These are phyloP conservation scores for Macrophomina pseudophaseolina DNA, from an alignment of 2,329 filamentous ascomycete species.

Conservation along the genomic window DNA sequence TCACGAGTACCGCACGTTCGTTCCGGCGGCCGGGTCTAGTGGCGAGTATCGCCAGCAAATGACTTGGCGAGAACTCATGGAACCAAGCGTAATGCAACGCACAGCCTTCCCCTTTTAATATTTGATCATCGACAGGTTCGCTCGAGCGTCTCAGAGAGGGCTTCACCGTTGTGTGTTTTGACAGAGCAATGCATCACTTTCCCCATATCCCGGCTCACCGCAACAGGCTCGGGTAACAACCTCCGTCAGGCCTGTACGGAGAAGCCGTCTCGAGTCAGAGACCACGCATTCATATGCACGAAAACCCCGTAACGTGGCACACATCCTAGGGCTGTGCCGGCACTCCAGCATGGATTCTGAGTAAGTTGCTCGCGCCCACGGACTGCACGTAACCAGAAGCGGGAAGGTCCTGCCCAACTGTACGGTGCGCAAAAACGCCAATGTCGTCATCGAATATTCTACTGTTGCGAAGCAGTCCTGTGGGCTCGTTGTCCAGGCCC, in stretches of 20 bases:
- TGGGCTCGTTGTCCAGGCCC: neutral
- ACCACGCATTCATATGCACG: neutral
- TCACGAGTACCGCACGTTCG: constrained; percentile 3
- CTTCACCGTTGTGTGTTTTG: neutral
- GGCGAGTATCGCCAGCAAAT: constrained; percentile 8
- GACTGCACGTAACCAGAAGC: neutral
- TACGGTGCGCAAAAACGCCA: neutral
- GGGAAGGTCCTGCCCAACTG: neutral
- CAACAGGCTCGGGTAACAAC: neutral
- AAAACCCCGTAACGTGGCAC: neutral
- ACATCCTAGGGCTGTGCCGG: neutral
- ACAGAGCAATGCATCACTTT: neutral
- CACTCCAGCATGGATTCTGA: constrained; percentile 1
- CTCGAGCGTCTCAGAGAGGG: neutral
- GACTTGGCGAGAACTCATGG: neutral
- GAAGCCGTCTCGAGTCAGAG: constrained; percentile 7
- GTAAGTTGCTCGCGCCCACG: constrained; percentile 4
- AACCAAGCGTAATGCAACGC: neutral
- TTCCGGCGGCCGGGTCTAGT: neutral
- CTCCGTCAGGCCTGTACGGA: neutral
- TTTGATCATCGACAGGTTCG: neutral
- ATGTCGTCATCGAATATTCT: constrained; percentile 1
- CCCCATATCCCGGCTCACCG: neutral
- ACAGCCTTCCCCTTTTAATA: neutral
- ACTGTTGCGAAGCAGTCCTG: neutral